Base-by-base conservation (phyloP, 2,329 filamentous ascomycete species). In the Corinectria fuckeliana region DNA sequence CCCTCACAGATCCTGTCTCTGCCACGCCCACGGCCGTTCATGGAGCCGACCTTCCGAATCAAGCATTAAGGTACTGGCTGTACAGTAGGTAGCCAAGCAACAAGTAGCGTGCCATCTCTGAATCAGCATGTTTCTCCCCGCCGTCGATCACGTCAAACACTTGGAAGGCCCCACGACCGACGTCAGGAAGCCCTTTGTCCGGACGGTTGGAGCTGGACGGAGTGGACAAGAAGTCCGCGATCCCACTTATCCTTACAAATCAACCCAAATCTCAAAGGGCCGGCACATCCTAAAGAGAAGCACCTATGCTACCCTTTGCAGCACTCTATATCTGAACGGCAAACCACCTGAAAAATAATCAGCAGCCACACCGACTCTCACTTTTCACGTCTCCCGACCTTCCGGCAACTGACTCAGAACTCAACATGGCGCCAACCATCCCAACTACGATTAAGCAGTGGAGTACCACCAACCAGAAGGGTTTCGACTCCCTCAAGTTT, bases 401-500 rank as follows among this genome's bases (percentile, higher is more conserved):
- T 7, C 26, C 32, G n/a, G n/a, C 7, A 36, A 1, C n/a, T 36
- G n/a, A 13, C 18, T 26, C 5, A 45, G 2, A 16, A n/a, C 11
- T 26, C 28, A 57, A 3, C 56, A 74, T 73, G 72, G 49, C 70
- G 23, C 59, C 68, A 52, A 25, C 66, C 10, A 71, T 73, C 42
- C 72, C 72, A 59, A 60, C 71, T 56, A 86, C 81, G 0, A 84
- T 81, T 63, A 81, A 80, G 74, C 78, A 83, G 72, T 91, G 88
- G 88, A 78, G 73, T 28, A 72, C 90, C 41, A 75, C 77, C 30
- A 47, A 58, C 8, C 54, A 60, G 25, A 48, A 66, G 38, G 81
- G 80, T 66, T 89, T 91, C 68, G 85, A 90, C 45, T 80, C 79
- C 39, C 80, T 92, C 36, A 75, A 81, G 67, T 83, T 85, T 66